Evolutionary conservation across 352 stramenopile genomes (phyloP), one percentile per base, ranked within the genome.

Genomic region (Albugo candida): DNA sequence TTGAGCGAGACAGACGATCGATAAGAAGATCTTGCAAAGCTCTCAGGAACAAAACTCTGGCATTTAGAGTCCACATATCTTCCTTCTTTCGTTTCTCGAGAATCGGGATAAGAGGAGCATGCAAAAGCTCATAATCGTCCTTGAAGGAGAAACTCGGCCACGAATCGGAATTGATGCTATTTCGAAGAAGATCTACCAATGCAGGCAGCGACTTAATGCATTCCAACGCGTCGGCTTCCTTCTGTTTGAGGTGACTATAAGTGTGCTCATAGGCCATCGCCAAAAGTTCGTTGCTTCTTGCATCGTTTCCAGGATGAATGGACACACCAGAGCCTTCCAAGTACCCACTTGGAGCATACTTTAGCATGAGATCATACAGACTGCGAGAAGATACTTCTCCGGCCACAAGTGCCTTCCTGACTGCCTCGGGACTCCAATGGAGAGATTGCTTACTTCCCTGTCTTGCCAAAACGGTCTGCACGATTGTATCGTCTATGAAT

Each of bases 1-100:
- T 63, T 47, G 67, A 79, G 5, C 76, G 72, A 48, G 67, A 68
- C n/a, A 92, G 53, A 21, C 71, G 73, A 54, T 83, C 57, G 14
- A 89, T 68, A 70, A 92, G 83, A 39, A 88, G 60, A 20, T 92
- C 79, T 70, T 92, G 79, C 24, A 92, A 54, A 11, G 79, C 77
- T 16, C 79, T 75, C 36, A 93, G 59, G 40, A 89, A 43, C 3
- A 88, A 48, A 27, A 83, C 58, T 24, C 75, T 56, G 14, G 68
- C 58, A 54, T 81, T 84, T 10, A 48, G 24, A 49, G 47, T 13
- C 11, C 44, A 35, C 31, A 49, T 36, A 17, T 41, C 46, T 37
- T 38, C 49, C 49, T 35, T 68, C 16, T 11, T 52, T 18, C 53
- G 63, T 55, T 53, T 40, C 24, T 87, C 79, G 16, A 89, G 51